Percentiles rank a stretch among this genome's conserved stretches.
Evolutionary conservation across 2,329 filamentous ascomycete genomes (phyloP).

Genomic region (Colletotrichum acutatum): DNA sequence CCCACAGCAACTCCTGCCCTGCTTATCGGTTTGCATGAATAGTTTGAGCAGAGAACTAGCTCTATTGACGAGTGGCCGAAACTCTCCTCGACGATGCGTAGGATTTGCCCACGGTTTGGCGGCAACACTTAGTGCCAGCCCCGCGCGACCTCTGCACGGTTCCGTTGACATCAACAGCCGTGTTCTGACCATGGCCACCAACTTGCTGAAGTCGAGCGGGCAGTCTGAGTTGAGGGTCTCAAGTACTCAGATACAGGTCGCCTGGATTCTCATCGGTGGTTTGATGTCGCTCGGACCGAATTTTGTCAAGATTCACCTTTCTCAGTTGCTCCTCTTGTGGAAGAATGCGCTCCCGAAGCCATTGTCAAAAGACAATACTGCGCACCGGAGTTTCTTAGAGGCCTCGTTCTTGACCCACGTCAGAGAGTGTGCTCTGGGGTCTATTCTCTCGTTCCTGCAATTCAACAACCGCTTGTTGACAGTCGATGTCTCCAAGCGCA

Average conservation of each 20-base stretch:
- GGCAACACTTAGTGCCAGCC: slow-evolving; percentile 89
- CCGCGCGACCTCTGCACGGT: slow-evolving; percentile 88
- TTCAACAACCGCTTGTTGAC: slow-evolving; percentile 94
- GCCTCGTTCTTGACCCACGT: slow-evolving; percentile 95
- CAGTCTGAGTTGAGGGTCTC: slow-evolving; percentile 91
- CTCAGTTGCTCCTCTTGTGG: slow-evolving; percentile 93
- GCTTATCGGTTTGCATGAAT: slow-evolving; percentile 96
- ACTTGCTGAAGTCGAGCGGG: slow-evolving; percentile 90
- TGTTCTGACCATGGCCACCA: slow-evolving; percentile 90
- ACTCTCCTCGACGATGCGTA: slow-evolving; percentile 84
- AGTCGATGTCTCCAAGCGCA: slow-evolving; percentile 91
- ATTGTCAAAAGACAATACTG: slow-evolving; percentile 89
- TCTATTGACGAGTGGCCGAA: slow-evolving; percentile 78
- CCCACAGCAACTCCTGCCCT: slow-evolving; percentile 89
- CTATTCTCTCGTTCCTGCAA: slow-evolving; percentile 90
- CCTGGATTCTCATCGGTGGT: slow-evolving; percentile 96
- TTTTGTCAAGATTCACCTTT: slow-evolving; percentile 98
- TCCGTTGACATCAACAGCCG: slow-evolving; percentile 96
- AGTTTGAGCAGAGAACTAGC: slow-evolving; percentile 89
- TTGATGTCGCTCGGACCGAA: slow-evolving; percentile 97
- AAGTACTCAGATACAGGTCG: slow-evolving; percentile 95
- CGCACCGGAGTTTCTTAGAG: slow-evolving; percentile 85
- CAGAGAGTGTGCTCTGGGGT: slow-evolving; percentile 91
- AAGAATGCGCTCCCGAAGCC: slow-evolving; percentile 97
- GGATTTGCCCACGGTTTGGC: slow-evolving; percentile 94